Percentiles rank a stretch among this genome's conserved stretches.
These are phyloP conservation scores for Yamadazyma friedrichii DNA, from an alignment of 1,139 yeast genomes.

Conservation along the genomic window DNA sequence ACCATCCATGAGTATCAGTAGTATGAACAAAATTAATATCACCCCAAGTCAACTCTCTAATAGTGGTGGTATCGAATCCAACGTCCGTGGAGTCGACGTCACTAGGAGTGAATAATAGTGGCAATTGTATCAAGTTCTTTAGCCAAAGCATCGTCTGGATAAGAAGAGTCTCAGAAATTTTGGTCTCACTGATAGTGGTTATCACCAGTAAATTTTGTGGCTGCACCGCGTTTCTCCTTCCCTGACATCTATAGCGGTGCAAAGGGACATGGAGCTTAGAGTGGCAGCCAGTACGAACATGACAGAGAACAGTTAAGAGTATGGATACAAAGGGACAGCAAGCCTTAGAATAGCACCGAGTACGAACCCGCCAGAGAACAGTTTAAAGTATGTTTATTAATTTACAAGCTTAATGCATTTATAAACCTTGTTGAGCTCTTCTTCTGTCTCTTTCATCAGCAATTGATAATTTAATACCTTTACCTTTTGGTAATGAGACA, in stretches of 20 bases:
- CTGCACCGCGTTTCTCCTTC: no score
- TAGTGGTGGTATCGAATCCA: background rate
- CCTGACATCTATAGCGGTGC: no score
- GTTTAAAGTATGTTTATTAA: conserved; percentile 1
- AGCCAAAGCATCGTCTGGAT: conserved; percentile 6
- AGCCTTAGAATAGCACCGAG: no score
- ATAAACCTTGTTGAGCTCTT: conserved; percentile 68
- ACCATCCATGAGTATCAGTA: conserved; percentile 97
- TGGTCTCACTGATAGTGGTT: no score
- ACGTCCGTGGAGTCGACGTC: background rate
- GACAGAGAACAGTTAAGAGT: no score
- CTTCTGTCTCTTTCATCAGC: conserved; percentile 99
- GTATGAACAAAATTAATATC: conserved; percentile 83
- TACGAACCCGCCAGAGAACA: no score
- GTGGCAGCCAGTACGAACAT: no score
- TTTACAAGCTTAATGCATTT: conserved; percentile 14
- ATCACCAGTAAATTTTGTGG: no score
- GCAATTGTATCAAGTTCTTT: conserved; percentile 5
- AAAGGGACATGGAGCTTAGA: no score
- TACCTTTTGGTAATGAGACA: conserved; percentile 99
- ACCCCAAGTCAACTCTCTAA: conserved; percentile 53
- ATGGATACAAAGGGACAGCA: no score
- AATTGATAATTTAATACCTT: conserved; percentile 97
- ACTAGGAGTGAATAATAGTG: background rate
- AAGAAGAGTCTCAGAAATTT: background rate